Percentiles rank a stretch among this genome's conserved stretches.
These are phyloP conservation scores for Platanus orientalis DNA, from an alignment of 164 flowering plant species.

Conservation along the genomic window DNA sequence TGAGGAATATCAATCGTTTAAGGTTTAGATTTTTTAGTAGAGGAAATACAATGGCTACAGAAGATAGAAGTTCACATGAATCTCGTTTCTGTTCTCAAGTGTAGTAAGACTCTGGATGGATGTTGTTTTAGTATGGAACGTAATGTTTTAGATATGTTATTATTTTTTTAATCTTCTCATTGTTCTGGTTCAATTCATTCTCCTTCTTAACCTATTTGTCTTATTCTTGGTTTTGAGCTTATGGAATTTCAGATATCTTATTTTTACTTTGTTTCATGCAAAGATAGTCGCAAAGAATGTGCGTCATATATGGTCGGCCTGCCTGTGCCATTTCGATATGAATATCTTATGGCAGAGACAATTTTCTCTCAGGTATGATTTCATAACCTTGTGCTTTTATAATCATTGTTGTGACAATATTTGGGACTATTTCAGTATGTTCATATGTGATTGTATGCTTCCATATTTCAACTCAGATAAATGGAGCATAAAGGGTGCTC, in stretches of 20 bases:
- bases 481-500: no score
- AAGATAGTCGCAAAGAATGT: slow-evolving; percentile 99
- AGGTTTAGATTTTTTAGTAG: no score
- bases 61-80: background rate
- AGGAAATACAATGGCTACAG: no score
- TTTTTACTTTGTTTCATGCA: slow-evolving; percentile 52
- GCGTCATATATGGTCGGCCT: slow-evolving; percentile 85
- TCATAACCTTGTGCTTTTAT: background rate
- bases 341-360: slow-evolving; percentile 98
- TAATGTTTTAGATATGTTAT: no score
- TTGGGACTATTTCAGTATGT: background rate
- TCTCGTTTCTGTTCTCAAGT: background rate
- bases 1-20: no score
- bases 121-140: background rate
- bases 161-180: no score
- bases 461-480: no score
- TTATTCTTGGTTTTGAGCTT: background rate
- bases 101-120: background rate
- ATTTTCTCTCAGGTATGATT: slow-evolving; percentile 86
- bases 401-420: no score
- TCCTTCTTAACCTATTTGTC: background rate
- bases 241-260: slow-evolving; percentile 16
- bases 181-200: no score
- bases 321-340: slow-evolving; percentile 95
- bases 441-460: background rate